Percentiles rank a stretch among this genome's conserved stretches.
phyloP scores from a whole-genome alignment of 2,329 filamentous ascomycete species.

The Decorospora gaudefroyi region DNA sequence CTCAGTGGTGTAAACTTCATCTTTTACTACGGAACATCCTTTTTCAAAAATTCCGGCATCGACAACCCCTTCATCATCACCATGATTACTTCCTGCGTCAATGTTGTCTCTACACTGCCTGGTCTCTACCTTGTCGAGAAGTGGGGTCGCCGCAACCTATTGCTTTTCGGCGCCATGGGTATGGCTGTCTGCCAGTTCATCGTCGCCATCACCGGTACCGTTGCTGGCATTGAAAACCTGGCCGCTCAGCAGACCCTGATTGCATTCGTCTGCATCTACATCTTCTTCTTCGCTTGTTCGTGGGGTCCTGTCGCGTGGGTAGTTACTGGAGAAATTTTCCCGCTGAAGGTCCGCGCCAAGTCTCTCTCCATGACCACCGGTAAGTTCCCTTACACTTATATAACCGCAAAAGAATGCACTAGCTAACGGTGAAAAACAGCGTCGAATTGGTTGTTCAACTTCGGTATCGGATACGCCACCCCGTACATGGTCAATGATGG shows the following conservation, averaged over 20 bases:
- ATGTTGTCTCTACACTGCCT: slow-evolving; percentile 74
- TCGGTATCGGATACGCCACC: slow-evolving; percentile 59
- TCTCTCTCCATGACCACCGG: slow-evolving; percentile 57
- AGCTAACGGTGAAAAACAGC: slow-evolving; percentile 41
- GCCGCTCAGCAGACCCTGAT: slow-evolving; percentile 49
- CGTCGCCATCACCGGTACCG: slow-evolving; percentile 50
- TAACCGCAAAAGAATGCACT: neutral
- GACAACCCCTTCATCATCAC: slow-evolving; percentile 66
- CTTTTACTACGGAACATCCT: slow-evolving; percentile 51
- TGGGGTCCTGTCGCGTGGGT: slow-evolving; percentile 79
- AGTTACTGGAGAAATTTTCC: slow-evolving; percentile 51
- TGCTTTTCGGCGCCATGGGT: slow-evolving; percentile 74
- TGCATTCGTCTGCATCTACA: slow-evolving; percentile 66
- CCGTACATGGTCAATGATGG: slow-evolving; percentile 70
- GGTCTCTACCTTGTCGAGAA: slow-evolving; percentile 77
- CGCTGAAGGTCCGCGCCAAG: slow-evolving; percentile 55
- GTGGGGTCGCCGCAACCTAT: slow-evolving; percentile 73
- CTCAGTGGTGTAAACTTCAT: slow-evolving; percentile 60
- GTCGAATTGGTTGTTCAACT: slow-evolving; percentile 59
- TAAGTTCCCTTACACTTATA: neutral
- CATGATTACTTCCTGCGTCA: slow-evolving; percentile 77
- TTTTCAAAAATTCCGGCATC: slow-evolving; percentile 50
- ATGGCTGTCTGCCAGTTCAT: slow-evolving; percentile 61
- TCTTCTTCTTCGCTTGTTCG: slow-evolving; percentile 79
- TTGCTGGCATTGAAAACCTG: slow-evolving; percentile 42